A percentile compares a stretch with the other conserved stretches of the same genome.
Conservation (phyloP, 2,329 filamentous ascomycete species). For the Fusarium falciforme region DNA sequence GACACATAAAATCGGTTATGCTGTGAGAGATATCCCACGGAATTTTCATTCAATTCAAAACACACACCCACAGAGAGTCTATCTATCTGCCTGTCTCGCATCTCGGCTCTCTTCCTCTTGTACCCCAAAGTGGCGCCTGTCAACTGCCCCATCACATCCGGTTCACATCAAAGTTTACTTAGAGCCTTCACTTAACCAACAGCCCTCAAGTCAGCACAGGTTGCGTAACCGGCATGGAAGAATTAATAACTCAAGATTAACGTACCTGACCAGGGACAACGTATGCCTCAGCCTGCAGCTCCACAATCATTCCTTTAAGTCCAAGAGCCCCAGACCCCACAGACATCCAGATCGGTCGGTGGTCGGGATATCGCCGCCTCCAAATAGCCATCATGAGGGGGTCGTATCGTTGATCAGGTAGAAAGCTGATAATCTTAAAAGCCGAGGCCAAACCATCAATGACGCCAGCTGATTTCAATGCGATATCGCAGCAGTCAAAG, state of each 20-base stretch:
- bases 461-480: background rate
- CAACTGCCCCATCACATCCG: too few species aligned
- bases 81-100: too few species aligned
- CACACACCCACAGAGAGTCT: too few species aligned
- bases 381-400: background rate
- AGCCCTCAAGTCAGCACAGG: background rate
- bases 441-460: background rate
- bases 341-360: background rate
- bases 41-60: too few species aligned
- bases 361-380: background rate
- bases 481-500: background rate
- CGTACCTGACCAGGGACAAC: background rate
- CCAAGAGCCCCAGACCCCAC: background rate
- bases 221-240: too few species aligned
- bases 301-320: background rate
- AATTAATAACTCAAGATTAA: background rate
- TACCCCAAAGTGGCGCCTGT: too few species aligned
- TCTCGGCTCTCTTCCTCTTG: too few species aligned
- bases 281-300: background rate
- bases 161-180: background rate
- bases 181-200: background rate
- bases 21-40: too few species aligned
- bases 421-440: background rate
- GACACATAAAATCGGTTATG: too few species aligned
- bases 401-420: background rate